phyloP scores from a whole-genome alignment of 176 grass and related monocot species.

The Tillandsia leiboldiana region DNA sequence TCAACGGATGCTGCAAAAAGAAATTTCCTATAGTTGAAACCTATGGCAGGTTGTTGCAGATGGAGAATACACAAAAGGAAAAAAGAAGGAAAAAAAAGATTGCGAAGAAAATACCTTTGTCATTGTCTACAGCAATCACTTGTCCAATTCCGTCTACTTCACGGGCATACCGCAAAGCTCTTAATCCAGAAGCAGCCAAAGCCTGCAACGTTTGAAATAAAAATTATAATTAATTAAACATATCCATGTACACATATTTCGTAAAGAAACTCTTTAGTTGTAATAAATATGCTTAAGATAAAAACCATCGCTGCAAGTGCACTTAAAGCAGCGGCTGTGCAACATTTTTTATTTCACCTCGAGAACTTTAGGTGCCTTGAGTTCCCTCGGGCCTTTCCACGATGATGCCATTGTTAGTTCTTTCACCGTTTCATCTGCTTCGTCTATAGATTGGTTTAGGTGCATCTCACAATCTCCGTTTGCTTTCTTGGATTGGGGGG shows the following conservation, averaged over 20 bases:
- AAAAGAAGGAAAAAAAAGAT: not conserved
- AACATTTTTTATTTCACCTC: conserved; percentile 45
- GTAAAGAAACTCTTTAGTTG: not conserved
- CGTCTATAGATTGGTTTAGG: conserved; percentile 27
- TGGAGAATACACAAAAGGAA: not conserved
- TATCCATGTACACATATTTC: not conserved
- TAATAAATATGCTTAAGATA: conserved; percentile 8
- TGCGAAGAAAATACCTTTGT: conserved; percentile 51
- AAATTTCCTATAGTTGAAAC: not conserved
- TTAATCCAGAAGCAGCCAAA: conserved; percentile 85
- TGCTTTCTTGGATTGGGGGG: conserved; percentile 27
- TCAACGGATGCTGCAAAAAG: conserved; percentile 75
- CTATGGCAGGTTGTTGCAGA: not conserved
- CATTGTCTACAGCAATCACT: conserved; percentile 84
- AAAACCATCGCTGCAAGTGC: conserved; percentile 1
- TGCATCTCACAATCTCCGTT: conserved; percentile 34
- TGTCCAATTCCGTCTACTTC: conserved; percentile 71
- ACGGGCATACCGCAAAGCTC: conserved; percentile 73
- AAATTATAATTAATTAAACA: conserved; percentile 7
- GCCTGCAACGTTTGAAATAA: conserved; percentile 41
- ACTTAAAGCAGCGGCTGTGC: not conserved
- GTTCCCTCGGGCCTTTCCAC: conserved; percentile 48
- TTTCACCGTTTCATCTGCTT: conserved; percentile 21
- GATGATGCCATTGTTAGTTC: conserved; percentile 32
- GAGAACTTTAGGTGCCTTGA: conserved; percentile 67